phyloP scores from a whole-genome alignment of 164 flowering plant species.

The Sextonia rubra region DNA sequence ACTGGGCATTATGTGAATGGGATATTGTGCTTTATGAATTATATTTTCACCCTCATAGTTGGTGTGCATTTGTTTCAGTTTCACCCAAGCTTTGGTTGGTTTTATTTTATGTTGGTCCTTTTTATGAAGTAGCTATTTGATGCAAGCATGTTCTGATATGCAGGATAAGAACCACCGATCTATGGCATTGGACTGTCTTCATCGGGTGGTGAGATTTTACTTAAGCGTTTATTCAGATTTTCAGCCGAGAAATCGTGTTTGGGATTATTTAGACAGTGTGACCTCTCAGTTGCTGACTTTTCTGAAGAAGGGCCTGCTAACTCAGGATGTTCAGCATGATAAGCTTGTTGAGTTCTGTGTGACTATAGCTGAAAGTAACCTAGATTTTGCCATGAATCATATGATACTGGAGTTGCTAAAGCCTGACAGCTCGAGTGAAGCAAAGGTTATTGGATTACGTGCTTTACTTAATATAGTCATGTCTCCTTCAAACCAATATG shows the following conservation, averaged over 20 bases:
- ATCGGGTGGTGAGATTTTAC: constrained; percentile 89
- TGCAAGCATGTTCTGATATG: constrained; percentile 17
- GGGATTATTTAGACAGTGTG: constrained; percentile 98
- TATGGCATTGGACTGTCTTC: constrained; percentile 98
- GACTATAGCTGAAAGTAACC: constrained; percentile 92
- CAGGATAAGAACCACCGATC: constrained; percentile 98
- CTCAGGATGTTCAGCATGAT: constrained; percentile 98
- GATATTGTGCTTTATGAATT: background rate
- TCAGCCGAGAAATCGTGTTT: constrained; percentile 82
- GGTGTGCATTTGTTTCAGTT: background rate
- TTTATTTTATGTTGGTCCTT: background rate
- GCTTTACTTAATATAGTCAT: constrained; percentile 87
- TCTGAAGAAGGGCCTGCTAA: constrained; percentile 88
- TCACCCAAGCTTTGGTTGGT: background rate
- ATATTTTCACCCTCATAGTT: too few relatives aligned
- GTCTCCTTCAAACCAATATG: constrained; percentile 74
- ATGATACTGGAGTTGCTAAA: constrained; percentile 86
- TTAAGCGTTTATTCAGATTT: constrained; percentile 78
- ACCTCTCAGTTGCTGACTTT: constrained; percentile 86
- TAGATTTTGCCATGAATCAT: constrained; percentile 97
- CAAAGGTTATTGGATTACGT: constrained; percentile 94
- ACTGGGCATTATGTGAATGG: background rate
- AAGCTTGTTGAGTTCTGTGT: constrained; percentile 97
- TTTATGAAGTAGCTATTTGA: constrained; percentile 6
- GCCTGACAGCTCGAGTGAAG: constrained; percentile 89